Evolutionary conservation across 768 basidiomycete genomes (phyloP).

Genomic region (Tephrocybe sp.): DNA sequence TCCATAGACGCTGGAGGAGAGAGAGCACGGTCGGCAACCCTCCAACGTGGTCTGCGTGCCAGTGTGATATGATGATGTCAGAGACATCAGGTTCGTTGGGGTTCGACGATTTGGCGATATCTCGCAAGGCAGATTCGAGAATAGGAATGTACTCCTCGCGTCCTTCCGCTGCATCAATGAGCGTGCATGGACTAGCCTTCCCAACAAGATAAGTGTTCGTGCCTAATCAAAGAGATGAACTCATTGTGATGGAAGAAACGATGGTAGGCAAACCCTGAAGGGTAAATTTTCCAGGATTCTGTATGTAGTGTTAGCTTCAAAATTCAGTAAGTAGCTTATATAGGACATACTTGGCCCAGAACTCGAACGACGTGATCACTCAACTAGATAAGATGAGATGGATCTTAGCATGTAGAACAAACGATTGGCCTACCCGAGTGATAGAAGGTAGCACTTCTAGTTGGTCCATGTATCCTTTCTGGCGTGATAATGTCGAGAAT

Average conservation of each 20-base stretch:
- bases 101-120: slow-evolving; percentile 29
- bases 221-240: slow-evolving; percentile 38
- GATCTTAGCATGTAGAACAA: neutral
- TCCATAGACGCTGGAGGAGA: slow-evolving; percentile 66
- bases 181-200: slow-evolving; percentile 62
- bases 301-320: neutral
- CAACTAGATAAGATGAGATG: slow-evolving; percentile 40
- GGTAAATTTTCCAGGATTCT: slow-evolving; percentile 91
- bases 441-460: slow-evolving; percentile 51
- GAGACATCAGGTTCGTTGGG: slow-evolving; percentile 58
- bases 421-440: slow-evolving; percentile 42
- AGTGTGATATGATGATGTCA: slow-evolving; percentile 90
- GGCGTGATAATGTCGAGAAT: neutral
- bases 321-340: neutral
- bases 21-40: slow-evolving; percentile 71
- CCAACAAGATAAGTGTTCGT: slow-evolving; percentile 92
- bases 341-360: slow-evolving; percentile 63
- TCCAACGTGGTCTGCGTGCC: slow-evolving; percentile 83
- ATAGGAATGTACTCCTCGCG: slow-evolving; percentile 60
- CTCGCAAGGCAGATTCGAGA: slow-evolving; percentile 59
- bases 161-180: slow-evolving; percentile 85
- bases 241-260: neutral
- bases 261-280: slow-evolving; percentile 58
- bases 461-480: slow-evolving; percentile 38
- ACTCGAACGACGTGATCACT: slow-evolving; percentile 67